Percentiles rank a stretch among this genome's conserved stretches.
These are phyloP conservation scores for Salisapilia sapeloensis DNA, from an alignment of 352 stramenopile genomes.

Conservation along the genomic window DNA sequence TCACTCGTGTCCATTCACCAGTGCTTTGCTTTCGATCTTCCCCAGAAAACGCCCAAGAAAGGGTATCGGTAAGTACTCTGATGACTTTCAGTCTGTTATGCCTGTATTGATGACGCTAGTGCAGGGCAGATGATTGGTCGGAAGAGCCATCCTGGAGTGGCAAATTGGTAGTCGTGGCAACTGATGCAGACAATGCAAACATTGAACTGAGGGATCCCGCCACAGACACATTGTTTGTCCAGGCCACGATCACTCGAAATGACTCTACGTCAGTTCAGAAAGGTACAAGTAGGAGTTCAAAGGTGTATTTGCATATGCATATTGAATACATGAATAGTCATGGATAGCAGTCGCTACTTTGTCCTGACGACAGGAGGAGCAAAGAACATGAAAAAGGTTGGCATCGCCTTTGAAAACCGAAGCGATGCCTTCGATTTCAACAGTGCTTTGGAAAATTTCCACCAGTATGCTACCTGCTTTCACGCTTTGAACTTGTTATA, in stretches of 20 bases:
- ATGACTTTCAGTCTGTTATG: background rate
- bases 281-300: constrained; percentile 8
- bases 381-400: constrained; percentile 32
- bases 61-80: constrained; percentile 21
- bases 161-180: constrained; percentile 34
- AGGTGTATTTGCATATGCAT: background rate
- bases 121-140: constrained; percentile 46
- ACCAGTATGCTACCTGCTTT: constrained; percentile 19
- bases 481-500: constrained; percentile 1
- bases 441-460: constrained; percentile 81
- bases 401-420: constrained; percentile 87
- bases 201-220: constrained; percentile 46
- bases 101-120: background rate
- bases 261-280: constrained; percentile 43
- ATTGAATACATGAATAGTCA: constrained; percentile 14
- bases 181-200: constrained; percentile 29
- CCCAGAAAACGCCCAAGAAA: constrained; percentile 31
- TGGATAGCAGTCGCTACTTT: constrained; percentile 90
- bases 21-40: constrained; percentile 55
- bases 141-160: constrained; percentile 41
- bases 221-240: constrained; percentile 33
- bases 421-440: constrained; percentile 94
- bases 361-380: constrained; percentile 84
- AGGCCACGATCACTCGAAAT: constrained; percentile 37
- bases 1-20: constrained; percentile 52